Evolutionary conservation across 495 filamentous ascomycete genomes (phyloP).

Genomic region (Chaetomium tenue): DNA sequence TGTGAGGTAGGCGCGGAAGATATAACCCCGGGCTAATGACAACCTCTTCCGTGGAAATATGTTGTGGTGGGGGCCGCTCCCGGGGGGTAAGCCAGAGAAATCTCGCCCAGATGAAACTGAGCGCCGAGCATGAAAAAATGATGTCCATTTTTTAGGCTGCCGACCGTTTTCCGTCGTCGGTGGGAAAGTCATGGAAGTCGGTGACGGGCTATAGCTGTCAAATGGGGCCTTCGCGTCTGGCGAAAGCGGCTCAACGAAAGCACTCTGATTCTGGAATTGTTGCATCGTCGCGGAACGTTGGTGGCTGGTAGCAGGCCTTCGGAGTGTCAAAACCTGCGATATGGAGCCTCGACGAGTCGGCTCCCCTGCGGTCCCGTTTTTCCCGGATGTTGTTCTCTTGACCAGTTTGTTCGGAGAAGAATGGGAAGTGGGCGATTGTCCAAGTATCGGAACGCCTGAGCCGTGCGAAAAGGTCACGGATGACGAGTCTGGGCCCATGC

Average conservation of each 20-base stretch:
- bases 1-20: constrained; percentile 35
- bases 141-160: constrained; percentile 42
- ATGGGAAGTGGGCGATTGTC: constrained; percentile 42
- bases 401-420: constrained; percentile 79
- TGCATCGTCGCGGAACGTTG: constrained; percentile 73
- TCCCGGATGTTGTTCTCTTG: constrained; percentile 68
- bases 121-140: constrained; percentile 47
- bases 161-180: constrained; percentile 16
- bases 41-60: constrained; percentile 35
- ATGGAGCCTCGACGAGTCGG: constrained; percentile 45
- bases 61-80: constrained; percentile 29
- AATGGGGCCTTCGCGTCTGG: constrained; percentile 35
- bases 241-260: constrained; percentile 26
- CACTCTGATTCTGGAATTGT: constrained; percentile 40
- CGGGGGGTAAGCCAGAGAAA: constrained; percentile 26
- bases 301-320: constrained; percentile 83
- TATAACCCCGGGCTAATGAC: constrained; percentile 23
- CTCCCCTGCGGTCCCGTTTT: constrained; percentile 47
- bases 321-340: constrained; percentile 58
- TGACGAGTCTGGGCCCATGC: constrained; percentile 64
- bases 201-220: constrained; percentile 34
- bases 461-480: constrained; percentile 69
- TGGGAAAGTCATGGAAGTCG: constrained; percentile 18
- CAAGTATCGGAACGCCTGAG: constrained; percentile 64
- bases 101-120: constrained; percentile 25